Base-by-base conservation (phyloP, 1,284 basidiomycete genomes). In the Melampsora larici-populina region DNA sequence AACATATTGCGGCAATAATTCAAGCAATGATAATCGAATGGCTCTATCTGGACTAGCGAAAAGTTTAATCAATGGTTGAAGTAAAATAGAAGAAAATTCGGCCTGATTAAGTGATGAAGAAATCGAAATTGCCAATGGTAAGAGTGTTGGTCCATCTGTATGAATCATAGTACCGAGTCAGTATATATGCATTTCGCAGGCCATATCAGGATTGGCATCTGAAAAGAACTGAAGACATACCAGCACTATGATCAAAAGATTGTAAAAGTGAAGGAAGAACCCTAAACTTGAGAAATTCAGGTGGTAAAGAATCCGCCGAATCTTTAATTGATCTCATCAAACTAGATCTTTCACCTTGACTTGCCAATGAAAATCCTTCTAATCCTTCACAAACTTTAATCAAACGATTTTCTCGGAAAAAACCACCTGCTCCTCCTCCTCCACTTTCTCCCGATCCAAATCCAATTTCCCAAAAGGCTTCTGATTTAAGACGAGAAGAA, bases 21-120 rank as follows among this genome's bases (percentile, higher is more conserved):
- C 94, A 17, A 99, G 87, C 51, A 99, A 85, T 0, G 93, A 94
- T 91, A 99, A 96, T 36, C 96, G 88, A 26, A 92, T 94, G 0
- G 93, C 94, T 65, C 97, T 88, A 84, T 99, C 95, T 0, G 93
- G 91, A 80, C 90, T 94, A 1, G 90, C 88, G 81, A 88, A 98
- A 33, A 97, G 86, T 83, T 91, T 92, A 66, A 93, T 87, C 0
- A 98, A 86, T 0, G 94, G 93, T 3, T 88, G 88, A 0, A 95
- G 84, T 17, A 97, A 88, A 1, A 88, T 84, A 62, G 87, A 87
- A 2, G 86, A 82, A 81, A 94, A 96, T 73, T 94, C 91, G 33
- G 89, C 87, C 0, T 89, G 87, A 0, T 91, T 85, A 0, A 91
- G 87, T 48, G 78, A 75, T 24, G 78, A 64, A 21, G 78, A 78